These are phyloP conservation scores for Withania somnifera DNA, from an alignment of 305 asterid species.

Conservation along the genomic window DNA sequence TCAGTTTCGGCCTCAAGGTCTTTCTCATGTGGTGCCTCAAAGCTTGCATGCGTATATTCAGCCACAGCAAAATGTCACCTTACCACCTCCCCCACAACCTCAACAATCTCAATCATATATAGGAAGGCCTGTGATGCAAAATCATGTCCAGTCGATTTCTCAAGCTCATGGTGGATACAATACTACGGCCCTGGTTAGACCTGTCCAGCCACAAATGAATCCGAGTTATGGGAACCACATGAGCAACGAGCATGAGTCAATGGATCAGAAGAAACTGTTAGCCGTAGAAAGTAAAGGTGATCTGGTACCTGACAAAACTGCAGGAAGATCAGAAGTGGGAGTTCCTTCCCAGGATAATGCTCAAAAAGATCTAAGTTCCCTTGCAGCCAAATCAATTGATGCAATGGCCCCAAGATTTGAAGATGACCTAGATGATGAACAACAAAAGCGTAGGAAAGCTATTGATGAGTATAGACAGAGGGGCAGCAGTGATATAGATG, in stretches of 20 bases:
- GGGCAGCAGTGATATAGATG: conserved; percentile 16
- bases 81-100: conserved; percentile 30
- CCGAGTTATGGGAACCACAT: conserved; percentile 24
- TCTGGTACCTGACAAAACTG: conserved; percentile 11
- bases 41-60: conserved; percentile 12
- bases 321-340: conserved; percentile 23
- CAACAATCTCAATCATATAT: conserved; percentile 46
- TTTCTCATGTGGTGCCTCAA: conserved; percentile 21
- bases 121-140: conserved; percentile 40
- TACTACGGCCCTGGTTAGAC: conserved; percentile 27
- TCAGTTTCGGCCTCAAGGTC: conserved; percentile 45
- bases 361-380: conserved; percentile 25
- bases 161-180: conserved; percentile 39
- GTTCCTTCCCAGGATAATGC: conserved; percentile 26
- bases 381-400: conserved; percentile 24
- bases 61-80: conserved; percentile 23
- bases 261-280: conserved; percentile 17
- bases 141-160: conserved; percentile 36
- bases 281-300: conserved; percentile 24
- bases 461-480: conserved; percentile 18
- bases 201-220: conserved; percentile 29
- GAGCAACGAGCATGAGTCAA: conserved; percentile 7
- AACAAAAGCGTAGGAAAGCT: conserved; percentile 9
- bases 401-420: conserved; percentile 27
- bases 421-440: conserved; percentile 7